Percentiles rank a stretch among this genome's conserved stretches.
Evolutionary conservation across 768 basidiomycete genomes (phyloP).

Genomic region (Pseudohyphozyma bogoriensis): DNA sequence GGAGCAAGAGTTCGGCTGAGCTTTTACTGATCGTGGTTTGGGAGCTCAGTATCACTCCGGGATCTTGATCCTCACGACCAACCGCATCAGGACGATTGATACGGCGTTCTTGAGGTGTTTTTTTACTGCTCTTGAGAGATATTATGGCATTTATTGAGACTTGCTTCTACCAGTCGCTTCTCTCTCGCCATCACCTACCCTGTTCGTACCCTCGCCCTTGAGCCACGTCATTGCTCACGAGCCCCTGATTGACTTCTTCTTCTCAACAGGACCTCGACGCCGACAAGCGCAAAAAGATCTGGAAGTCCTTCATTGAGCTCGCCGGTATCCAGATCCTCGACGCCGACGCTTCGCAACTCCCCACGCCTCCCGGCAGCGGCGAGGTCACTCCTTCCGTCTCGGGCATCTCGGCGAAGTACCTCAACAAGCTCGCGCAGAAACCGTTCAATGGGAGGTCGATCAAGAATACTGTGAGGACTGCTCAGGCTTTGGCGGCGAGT

Average conservation of each 20-base stretch:
- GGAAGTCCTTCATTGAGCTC: constrained; percentile 52
- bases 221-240: background rate
- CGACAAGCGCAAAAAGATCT: constrained; percentile 50
- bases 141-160: too few relatives aligned
- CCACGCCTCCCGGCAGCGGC: background rate
- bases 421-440: constrained; percentile 45
- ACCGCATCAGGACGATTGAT: constrained; percentile 47
- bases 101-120: constrained; percentile 57
- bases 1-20: too few relatives aligned
- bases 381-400: background rate
- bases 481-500: constrained; percentile 50
- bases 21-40: too few relatives aligned
- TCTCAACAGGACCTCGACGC: constrained; percentile 49
- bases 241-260: too few relatives aligned
- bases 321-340: constrained; percentile 25
- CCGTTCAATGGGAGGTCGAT: constrained; percentile 52
- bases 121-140: too few relatives aligned
- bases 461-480: constrained; percentile 59
- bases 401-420: constrained; percentile 42
- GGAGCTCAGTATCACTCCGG: constrained; percentile 34
- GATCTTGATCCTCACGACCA: constrained; percentile 42
- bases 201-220: constrained; percentile 26
- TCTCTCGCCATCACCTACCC: constrained; percentile 48
- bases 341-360: background rate
- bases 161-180: too few relatives aligned